Conservation (phyloP, 305 asterid species). For the Vinca major region DNA sequence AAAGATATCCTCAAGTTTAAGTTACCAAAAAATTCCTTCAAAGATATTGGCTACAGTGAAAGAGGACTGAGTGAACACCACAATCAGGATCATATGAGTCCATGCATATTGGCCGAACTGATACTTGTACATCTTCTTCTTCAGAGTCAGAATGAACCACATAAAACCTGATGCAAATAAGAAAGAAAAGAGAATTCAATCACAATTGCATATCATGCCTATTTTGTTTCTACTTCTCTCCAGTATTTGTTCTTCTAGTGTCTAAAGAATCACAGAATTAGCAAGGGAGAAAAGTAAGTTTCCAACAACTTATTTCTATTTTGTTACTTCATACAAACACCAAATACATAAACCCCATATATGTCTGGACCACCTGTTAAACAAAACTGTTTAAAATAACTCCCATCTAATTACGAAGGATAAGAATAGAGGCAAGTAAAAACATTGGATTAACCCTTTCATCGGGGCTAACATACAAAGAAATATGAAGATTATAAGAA, state of each 20-base stretch:
- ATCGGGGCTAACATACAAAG: not conserved
- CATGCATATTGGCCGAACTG: slow-evolving; percentile 98
- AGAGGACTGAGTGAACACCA: slow-evolving; percentile 90
- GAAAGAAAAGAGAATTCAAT: slow-evolving; percentile 19
- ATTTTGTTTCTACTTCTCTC: not conserved
- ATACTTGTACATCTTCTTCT: slow-evolving; percentile 97
- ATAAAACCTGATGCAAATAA: slow-evolving; percentile 61
- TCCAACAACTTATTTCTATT: not conserved
- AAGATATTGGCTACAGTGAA: slow-evolving; percentile 94
- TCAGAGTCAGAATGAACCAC: slow-evolving; percentile 93
- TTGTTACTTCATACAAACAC: not conserved
- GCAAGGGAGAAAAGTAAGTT: not conserved
- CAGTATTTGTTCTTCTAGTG: not conserved
- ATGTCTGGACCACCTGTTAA: not conserved
- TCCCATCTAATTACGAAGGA: not conserved
- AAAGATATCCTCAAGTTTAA: not conserved
- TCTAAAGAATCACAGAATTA: not conserved
- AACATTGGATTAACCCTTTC: not conserved
- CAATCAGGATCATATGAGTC: slow-evolving; percentile 97
- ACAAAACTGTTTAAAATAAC: not conserved
- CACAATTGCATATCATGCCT: not conserved
- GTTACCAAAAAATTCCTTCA: slow-evolving; percentile 94
- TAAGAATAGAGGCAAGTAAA: not conserved
- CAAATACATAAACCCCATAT: not conserved
- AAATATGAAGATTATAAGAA: not conserved